These are phyloP conservation scores for Papiliotrema flavescens DNA, from an alignment of 1,284 basidiomycete genomes.

Conservation along the genomic window DNA sequence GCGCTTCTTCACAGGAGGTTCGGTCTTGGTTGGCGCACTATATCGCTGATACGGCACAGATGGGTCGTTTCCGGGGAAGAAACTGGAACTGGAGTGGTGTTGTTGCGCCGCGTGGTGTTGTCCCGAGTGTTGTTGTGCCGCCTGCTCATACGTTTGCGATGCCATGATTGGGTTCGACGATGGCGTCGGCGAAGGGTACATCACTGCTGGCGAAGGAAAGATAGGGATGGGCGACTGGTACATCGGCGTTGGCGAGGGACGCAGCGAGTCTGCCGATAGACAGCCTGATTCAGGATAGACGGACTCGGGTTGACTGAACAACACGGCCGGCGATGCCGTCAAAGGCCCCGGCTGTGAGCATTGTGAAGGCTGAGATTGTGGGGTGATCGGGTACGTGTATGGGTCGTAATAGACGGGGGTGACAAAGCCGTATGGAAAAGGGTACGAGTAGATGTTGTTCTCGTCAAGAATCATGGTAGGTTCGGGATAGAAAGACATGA, in stretches of 20 bases:
- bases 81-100: not conserved
- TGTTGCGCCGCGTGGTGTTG: not conserved
- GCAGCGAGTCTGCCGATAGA: not conserved
- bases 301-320: not conserved
- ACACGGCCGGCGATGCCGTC: not conserved
- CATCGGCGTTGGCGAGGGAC: not conserved
- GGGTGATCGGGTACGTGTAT: not conserved
- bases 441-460: not conserved
- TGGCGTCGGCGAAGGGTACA: no score
- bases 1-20: conserved; percentile 1
- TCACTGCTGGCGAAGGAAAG: not conserved
- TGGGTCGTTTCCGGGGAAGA: not conserved
- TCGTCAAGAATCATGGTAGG: no score
- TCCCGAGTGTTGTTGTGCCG: not conserved
- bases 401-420: not conserved
- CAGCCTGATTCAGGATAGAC: not conserved
- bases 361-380: not conserved
- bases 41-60: not conserved
- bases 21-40: not conserved
- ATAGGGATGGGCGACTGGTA: not conserved
- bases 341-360: not conserved
- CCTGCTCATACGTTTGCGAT: no score
- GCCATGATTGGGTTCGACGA: no score
- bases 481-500: no score
- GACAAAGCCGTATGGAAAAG: not conserved